Conservation (phyloP, 2,329 filamentous ascomycete species). For the Talaromyces sp. region DNA sequence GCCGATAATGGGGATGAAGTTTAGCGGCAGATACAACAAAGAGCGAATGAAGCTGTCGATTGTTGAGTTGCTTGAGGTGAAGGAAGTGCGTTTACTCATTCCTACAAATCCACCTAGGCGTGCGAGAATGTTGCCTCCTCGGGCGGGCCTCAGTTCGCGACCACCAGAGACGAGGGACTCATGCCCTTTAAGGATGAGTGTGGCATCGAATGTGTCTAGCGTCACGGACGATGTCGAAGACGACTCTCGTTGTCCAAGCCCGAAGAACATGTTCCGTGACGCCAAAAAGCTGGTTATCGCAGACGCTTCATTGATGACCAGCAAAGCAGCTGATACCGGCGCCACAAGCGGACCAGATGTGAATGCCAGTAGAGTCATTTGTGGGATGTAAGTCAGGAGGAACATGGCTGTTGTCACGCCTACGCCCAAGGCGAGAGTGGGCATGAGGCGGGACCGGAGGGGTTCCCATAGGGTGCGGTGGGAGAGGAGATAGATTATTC, state of each 20-base stretch:
- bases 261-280: constrained; percentile 1
- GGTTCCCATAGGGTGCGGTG: constrained; percentile 60
- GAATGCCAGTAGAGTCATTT: constrained; percentile 76
- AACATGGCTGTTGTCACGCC: constrained; percentile 80
- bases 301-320: constrained; percentile 58
- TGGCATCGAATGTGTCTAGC: constrained; percentile 82
- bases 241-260: background rate
- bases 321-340: constrained; percentile 58
- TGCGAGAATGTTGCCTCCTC: constrained; percentile 48
- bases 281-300: constrained; percentile 33
- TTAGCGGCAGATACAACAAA: constrained; percentile 82
- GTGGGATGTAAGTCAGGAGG: constrained; percentile 78
- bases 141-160: constrained; percentile 62
- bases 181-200: constrained; percentile 54
- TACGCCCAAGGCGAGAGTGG: constrained; percentile 66
- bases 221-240: background rate
- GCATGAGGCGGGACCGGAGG: constrained; percentile 54
- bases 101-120: constrained; percentile 55
- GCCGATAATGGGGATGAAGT: constrained; percentile 87
- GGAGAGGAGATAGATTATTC: constrained; percentile 58
- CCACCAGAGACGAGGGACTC: constrained; percentile 68
- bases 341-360: constrained; percentile 71
- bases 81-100: constrained; percentile 45
- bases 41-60: constrained; percentile 63
- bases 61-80: constrained; percentile 51